Conservation (phyloP, 2,329 filamentous ascomycete species). For the Pyrenophora graminea region DNA sequence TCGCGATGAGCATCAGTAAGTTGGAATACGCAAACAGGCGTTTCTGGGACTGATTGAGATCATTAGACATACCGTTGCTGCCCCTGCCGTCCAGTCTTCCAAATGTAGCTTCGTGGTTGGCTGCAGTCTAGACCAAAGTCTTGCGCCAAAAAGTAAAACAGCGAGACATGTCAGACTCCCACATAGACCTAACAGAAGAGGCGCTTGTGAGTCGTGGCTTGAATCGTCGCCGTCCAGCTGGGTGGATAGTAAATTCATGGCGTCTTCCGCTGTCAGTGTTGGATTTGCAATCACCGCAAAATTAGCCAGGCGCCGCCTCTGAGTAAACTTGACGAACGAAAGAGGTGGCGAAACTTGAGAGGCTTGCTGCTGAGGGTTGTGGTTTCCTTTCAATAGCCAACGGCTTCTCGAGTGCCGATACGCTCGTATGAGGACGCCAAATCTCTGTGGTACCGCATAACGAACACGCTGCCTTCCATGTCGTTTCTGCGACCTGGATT, state of each 20-base stretch:
- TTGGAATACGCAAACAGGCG: too few species aligned
- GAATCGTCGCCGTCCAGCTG: neutral
- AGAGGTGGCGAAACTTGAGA: too few species aligned
- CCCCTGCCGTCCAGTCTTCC: conserved; percentile 30
- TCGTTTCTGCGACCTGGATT: too few species aligned
- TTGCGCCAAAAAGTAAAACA: conserved; percentile 21
- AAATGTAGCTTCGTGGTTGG: conserved; percentile 16
- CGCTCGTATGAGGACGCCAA: too few species aligned
- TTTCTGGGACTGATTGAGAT: neutral
- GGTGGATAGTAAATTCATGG: neutral
- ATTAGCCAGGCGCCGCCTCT: too few species aligned
- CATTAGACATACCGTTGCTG: conserved; percentile 20
- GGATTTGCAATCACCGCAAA: too few species aligned
- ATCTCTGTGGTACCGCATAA: too few species aligned
- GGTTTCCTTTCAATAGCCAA: too few species aligned
- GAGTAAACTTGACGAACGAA: too few species aligned
- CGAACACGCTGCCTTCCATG: too few species aligned
- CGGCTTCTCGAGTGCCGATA: too few species aligned
- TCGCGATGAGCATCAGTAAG: neutral
- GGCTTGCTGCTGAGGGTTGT: too few species aligned
- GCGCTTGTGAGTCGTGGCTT: conserved; percentile 23
- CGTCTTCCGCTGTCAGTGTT: neutral
- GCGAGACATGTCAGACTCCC: conserved; percentile 24
- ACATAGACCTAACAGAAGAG: conserved; percentile 28
- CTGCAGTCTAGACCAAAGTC: conserved; percentile 25